Percentiles rank a stretch among this genome's conserved stretches.
These are phyloP conservation scores for Neltuma alba DNA, from an alignment of 306 rosid species.

Conservation along the genomic window DNA sequence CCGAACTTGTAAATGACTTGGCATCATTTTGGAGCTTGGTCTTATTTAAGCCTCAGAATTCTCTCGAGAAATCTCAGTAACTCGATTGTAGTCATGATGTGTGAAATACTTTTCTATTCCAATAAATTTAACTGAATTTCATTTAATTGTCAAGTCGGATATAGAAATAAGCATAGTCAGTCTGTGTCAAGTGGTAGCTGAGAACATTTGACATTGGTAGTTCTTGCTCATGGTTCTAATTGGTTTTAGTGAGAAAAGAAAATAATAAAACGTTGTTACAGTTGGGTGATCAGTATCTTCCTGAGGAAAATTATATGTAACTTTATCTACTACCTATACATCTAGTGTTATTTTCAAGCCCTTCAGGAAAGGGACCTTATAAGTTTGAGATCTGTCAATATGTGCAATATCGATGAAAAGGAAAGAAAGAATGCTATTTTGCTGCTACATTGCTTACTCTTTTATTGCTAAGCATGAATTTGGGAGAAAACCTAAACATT, in stretches of 20 bases:
- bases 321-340: neutral
- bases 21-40: neutral
- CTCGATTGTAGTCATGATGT: neutral
- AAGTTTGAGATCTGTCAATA: neutral
- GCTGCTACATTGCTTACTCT: neutral
- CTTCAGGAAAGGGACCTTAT: neutral
- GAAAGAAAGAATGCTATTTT: neutral
- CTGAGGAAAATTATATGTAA: neutral
- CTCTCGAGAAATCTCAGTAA: neutral
- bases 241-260: slow-evolving; percentile 15
- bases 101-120: neutral
- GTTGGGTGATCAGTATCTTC: neutral
- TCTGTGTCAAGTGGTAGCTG: neutral
- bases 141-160: neutral
- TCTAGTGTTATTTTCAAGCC: neutral
- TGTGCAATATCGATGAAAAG: neutral
- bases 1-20: slow-evolving; percentile 1
- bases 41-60: neutral
- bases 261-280: neutral
- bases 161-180: neutral
- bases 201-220: neutral
- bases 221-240: neutral
- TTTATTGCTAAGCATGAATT: slow-evolving; percentile 1
- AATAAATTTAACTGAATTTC: neutral
- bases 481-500: neutral